Evolutionary conservation across 108 stramenopile species (phyloP).

Genomic region (Chaetoceros tenuissimus): DNA sequence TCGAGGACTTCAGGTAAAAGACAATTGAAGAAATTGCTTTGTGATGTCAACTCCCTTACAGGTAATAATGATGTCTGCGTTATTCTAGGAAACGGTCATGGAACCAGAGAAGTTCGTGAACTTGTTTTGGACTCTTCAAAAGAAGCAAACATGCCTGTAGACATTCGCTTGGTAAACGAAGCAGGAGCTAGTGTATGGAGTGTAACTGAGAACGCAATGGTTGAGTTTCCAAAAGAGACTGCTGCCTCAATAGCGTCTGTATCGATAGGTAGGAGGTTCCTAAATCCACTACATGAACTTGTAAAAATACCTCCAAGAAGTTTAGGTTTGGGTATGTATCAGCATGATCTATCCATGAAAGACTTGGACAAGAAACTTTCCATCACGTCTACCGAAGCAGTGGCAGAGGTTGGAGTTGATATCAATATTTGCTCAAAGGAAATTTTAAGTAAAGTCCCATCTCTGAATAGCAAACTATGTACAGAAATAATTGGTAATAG

Average conservation of each 20-base stretch:
- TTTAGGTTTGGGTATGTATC: constrained; percentile 68
- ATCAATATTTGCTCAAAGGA: constrained; percentile 31
- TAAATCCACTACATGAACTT: constrained; percentile 53
- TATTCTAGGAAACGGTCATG: constrained; percentile 58
- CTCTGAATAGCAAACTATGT: constrained; percentile 26
- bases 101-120: constrained; percentile 36
- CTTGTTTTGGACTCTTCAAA: constrained; percentile 32
- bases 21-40: not conserved
- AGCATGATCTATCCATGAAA: constrained; percentile 52
- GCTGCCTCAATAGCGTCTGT: constrained; percentile 45
- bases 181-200: constrained; percentile 77
- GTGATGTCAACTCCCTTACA: not conserved
- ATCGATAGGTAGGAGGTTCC: constrained; percentile 50
- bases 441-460: constrained; percentile 50
- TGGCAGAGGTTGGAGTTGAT: constrained; percentile 55
- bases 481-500: constrained; percentile 32
- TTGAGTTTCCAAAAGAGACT: constrained; percentile 43
- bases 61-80: constrained; percentile 10
- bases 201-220: constrained; percentile 36
- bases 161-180: constrained; percentile 51
- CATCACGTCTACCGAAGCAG: constrained; percentile 35
- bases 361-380: constrained; percentile 43
- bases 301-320: constrained; percentile 53
- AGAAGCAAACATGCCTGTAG: constrained; percentile 13
- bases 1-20: not conserved